Evolutionary conservation across 441 rosid species (phyloP).

Genomic region (Pelargonium fulgidum): DNA sequence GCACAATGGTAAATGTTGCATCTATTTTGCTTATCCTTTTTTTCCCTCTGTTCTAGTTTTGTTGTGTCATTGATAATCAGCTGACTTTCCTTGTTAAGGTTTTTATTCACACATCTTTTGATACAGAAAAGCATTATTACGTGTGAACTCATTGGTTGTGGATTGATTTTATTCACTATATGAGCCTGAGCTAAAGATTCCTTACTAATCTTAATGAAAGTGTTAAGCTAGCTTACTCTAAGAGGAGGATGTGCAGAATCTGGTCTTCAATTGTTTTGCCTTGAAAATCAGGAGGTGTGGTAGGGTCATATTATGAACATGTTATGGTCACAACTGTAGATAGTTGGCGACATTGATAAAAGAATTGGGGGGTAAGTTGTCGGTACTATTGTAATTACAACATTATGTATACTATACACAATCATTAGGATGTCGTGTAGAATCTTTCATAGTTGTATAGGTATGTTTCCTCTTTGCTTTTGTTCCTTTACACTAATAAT

Average conservation of each 20-base stretch:
- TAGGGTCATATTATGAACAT: too few species aligned
- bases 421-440: too few species aligned
- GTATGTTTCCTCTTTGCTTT: too few species aligned
- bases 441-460: too few species aligned
- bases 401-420: too few species aligned
- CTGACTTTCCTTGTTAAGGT: background rate
- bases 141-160: background rate
- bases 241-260: background rate
- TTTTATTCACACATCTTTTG: background rate
- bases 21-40: background rate
- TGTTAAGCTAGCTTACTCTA: background rate
- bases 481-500: too few species aligned
- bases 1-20: constrained; percentile 50
- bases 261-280: background rate
- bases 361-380: too few species aligned
- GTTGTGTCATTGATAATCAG: background rate
- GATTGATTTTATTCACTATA: background rate
- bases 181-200: background rate
- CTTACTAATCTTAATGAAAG: background rate
- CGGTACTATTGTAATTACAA: too few species aligned
- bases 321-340: too few species aligned
- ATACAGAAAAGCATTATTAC: background rate
- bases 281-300: too few species aligned
- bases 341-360: too few species aligned
- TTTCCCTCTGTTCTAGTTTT: background rate